Base-by-base conservation (phyloP, 2,329 filamentous ascomycete species). In the Monosporascus sp. region DNA sequence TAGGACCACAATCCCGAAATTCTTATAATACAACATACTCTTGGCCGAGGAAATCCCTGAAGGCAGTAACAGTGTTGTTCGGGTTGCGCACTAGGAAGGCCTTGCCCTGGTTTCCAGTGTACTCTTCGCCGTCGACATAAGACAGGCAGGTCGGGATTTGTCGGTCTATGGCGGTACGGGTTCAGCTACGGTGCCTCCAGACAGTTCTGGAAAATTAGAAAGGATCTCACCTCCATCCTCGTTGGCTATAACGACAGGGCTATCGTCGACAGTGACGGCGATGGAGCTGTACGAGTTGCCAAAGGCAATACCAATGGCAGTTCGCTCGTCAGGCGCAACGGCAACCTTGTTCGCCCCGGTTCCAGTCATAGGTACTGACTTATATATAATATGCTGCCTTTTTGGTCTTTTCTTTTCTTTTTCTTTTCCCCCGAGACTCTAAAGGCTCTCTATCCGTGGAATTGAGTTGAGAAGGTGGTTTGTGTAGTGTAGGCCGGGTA, bases 241-340 rank as follows among this genome's bases (percentile, higher is more conserved):
- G 76, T 99, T 97, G 68, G 94, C 94, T 75, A 99, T 97, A 59
- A 99, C 93, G 72, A 97, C 90, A 60, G 91, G 87, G 79, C 95
- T 96, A 74, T 95, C 93, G 68, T 97, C 93, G 57, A 86, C 83
- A 47, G 92, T 96, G 71, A 86, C 91, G 65, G 93, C 93, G 75
- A 99, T 97, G 56, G 91, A 97, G 77, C 90, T 95, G 85, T 96
- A 96, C 57, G 91, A 92, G 79, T 97, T 99, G 75, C 94, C 94
- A 79, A 97, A 97, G 62, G 92, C 89, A 70, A 99, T 91, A 71
- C 94, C 94, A 74, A 99, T 97, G 70, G 88, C 90, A 66, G 80
- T 78, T 65, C 83, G 79, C 63, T 85, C 78, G 62, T 73, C 74
- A 49, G 83, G 82, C 72, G 78, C 74, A 56, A 74, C 69, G 67